These are phyloP conservation scores for Periconia macrospinosa DNA, from an alignment of 2,329 filamentous ascomycete species.

Conservation along the genomic window DNA sequence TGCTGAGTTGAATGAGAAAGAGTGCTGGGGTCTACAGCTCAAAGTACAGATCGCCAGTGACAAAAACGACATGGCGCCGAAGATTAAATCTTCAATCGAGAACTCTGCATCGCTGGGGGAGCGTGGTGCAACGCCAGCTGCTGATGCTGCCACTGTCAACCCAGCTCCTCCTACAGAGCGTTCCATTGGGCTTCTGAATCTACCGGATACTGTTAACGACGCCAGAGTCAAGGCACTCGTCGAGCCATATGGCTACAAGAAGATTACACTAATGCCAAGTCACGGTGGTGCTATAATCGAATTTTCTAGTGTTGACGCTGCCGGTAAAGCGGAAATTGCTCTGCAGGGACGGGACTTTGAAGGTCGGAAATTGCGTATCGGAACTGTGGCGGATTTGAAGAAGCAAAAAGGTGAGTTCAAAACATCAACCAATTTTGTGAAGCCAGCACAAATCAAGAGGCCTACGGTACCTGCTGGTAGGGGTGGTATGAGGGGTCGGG, in stretches of 20 bases:
- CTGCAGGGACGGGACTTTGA: conserved; percentile 44
- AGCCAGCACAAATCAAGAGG: conserved; percentile 29
- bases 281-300: conserved; percentile 87
- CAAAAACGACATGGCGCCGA: conserved; percentile 49
- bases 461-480: conserved; percentile 24
- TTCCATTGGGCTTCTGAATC: conserved; percentile 78
- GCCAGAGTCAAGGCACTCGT: conserved; percentile 75
- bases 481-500: conserved; percentile 28
- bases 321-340: conserved; percentile 67
- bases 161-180: conserved; percentile 52
- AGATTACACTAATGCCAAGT: conserved; percentile 76
- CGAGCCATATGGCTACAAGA: conserved; percentile 73
- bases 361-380: conserved; percentile 47
- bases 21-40: conserved; percentile 68
- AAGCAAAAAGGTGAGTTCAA: conserved; percentile 43
- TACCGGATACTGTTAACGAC: conserved; percentile 92
- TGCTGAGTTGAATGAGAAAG: conserved; percentile 67
- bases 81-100: conserved; percentile 48
- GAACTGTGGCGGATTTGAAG: conserved; percentile 54
- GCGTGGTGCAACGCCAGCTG: conserved; percentile 41
- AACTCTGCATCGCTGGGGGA: conserved; percentile 38
- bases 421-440: conserved; percentile 37
- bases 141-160: conserved; percentile 27
- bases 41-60: conserved; percentile 57
- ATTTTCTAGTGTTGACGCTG: conserved; percentile 68